Evolutionary conservation across 352 stramenopile genomes (phyloP).

Genomic region (Phytophthora aleatoria): DNA sequence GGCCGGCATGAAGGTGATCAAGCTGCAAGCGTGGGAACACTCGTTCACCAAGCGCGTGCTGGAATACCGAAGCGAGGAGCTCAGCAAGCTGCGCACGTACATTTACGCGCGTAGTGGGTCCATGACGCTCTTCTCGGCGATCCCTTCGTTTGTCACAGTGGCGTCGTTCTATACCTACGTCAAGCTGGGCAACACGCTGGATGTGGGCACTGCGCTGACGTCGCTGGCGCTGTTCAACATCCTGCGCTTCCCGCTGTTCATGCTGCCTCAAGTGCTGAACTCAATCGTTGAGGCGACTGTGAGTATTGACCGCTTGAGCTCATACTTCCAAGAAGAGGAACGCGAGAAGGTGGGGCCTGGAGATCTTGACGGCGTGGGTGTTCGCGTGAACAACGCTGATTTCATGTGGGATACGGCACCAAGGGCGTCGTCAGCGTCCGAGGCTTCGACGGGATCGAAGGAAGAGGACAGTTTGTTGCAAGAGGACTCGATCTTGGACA

Average conservation of each 20-base stretch:
- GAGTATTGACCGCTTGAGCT: slow-evolving; percentile 60
- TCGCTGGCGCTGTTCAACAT: slow-evolving; percentile 93
- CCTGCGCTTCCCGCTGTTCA: slow-evolving; percentile 97
- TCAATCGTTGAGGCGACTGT: slow-evolving; percentile 91
- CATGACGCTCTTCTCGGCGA: slow-evolving; percentile 73
- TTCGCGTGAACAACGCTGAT: slow-evolving; percentile 50
- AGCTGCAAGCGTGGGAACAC: slow-evolving; percentile 96
- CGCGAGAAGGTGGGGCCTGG: slow-evolving; percentile 72
- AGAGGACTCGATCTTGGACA: slow-evolving; percentile 36
- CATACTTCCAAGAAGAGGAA: slow-evolving; percentile 65
- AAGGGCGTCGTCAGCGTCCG: slow-evolving; percentile 16
- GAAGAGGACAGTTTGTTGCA: slow-evolving; percentile 39
- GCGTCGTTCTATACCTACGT: slow-evolving; percentile 89
- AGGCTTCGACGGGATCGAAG: slow-evolving; percentile 18
- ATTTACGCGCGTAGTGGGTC: slow-evolving; percentile 54
- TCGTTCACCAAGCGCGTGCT: slow-evolving; percentile 71
- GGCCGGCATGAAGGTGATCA: slow-evolving; percentile 96
- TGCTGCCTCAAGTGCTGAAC: slow-evolving; percentile 96
- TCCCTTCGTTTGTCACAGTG: slow-evolving; percentile 94
- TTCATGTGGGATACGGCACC: slow-evolving; percentile 73
- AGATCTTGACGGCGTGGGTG: slow-evolving; percentile 60
- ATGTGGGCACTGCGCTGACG: slow-evolving; percentile 93
- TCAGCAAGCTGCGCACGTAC: slow-evolving; percentile 77
- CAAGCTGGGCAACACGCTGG: slow-evolving; percentile 85
- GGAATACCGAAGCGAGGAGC: slow-evolving; percentile 70